Percentiles rank a stretch among this genome's conserved stretches.
These are phyloP conservation scores for Aureobasidium mangrovei DNA, from an alignment of 2,329 filamentous ascomycete genomes.

Conservation along the genomic window DNA sequence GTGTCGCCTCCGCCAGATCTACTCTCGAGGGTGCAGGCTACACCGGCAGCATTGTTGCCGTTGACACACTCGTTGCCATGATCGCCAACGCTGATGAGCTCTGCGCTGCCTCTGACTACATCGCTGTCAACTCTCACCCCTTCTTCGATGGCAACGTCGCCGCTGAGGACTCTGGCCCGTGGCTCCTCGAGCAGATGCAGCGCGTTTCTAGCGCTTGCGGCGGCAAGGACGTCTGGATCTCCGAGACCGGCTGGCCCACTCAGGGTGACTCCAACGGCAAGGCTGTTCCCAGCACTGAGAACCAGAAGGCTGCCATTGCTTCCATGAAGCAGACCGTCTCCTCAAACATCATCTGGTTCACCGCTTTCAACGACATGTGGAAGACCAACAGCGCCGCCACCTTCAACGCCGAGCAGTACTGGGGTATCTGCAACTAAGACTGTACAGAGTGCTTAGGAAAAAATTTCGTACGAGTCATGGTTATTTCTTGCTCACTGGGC, in stretches of 20 bases:
- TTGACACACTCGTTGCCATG: slow-evolving; percentile 69
- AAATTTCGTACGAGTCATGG: slow-evolving; percentile 13
- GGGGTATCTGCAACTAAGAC: slow-evolving; percentile 43
- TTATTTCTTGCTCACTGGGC: not conserved
- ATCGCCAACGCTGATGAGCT: slow-evolving; percentile 60
- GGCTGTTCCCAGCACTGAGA: slow-evolving; percentile 58
- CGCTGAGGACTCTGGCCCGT: slow-evolving; percentile 56
- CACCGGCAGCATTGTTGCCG: slow-evolving; percentile 63
- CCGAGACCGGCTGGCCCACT: slow-evolving; percentile 79
- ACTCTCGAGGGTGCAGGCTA: slow-evolving; percentile 55
- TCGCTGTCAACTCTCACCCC: slow-evolving; percentile 71
- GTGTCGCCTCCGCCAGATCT: too few species aligned
- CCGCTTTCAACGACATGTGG: slow-evolving; percentile 72
- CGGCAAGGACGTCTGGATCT: slow-evolving; percentile 60
- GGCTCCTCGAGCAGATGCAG: slow-evolving; percentile 50
- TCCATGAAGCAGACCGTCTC: slow-evolving; percentile 55
- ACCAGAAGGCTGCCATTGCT: slow-evolving; percentile 58
- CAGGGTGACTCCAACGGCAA: slow-evolving; percentile 54
- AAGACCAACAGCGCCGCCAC: slow-evolving; percentile 56
- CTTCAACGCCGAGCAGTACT: slow-evolving; percentile 66
- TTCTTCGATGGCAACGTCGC: slow-evolving; percentile 65
- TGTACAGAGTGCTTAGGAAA: slow-evolving; percentile 4
- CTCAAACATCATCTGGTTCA: slow-evolving; percentile 61
- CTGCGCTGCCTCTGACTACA: slow-evolving; percentile 67
- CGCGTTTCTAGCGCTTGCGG: slow-evolving; percentile 41